phyloP scores from a whole-genome alignment of 2,329 filamentous ascomycete genomes.

The Endocalyx cinctus region DNA sequence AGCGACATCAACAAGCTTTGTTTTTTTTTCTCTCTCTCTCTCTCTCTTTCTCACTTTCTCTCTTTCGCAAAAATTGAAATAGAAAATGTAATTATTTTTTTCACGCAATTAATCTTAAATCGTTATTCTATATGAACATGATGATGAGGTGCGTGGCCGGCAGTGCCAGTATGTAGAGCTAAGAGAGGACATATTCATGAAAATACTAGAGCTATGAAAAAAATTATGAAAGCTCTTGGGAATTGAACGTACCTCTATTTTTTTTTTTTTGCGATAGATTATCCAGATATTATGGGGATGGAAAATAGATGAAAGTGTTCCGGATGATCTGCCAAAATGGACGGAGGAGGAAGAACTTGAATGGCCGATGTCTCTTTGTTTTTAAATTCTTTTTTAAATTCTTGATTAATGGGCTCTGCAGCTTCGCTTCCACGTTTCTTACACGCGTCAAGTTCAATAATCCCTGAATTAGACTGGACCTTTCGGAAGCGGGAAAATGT shows the following conservation, averaged over 20 bases:
- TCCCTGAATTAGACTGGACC: neutral
- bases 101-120: neutral
- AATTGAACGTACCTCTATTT: constrained; percentile 8
- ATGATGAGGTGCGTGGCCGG: neutral
- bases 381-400: constrained; percentile 5
- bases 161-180: neutral
- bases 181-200: neutral
- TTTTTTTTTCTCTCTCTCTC: neutral
- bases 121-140: neutral
- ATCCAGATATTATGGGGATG: constrained; percentile 21
- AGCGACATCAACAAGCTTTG: constrained; percentile 2
- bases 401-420: constrained; percentile 2
- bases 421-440: neutral
- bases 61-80: neutral
- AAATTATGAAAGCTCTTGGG: neutral
- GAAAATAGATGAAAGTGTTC: constrained; percentile 23
- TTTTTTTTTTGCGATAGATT: constrained; percentile 10
- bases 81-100: neutral
- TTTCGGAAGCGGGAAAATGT: constrained; percentile 21
- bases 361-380: constrained; percentile 16
- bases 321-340: constrained; percentile 17
- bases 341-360: constrained; percentile 25
- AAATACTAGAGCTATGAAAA: neutral
- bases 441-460: neutral
- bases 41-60: neutral